A percentile compares a stretch with the other conserved stretches of the same genome.
phyloP scores from a whole-genome alignment of 306 rosid genomes.

The Prosopis cineraria region DNA sequence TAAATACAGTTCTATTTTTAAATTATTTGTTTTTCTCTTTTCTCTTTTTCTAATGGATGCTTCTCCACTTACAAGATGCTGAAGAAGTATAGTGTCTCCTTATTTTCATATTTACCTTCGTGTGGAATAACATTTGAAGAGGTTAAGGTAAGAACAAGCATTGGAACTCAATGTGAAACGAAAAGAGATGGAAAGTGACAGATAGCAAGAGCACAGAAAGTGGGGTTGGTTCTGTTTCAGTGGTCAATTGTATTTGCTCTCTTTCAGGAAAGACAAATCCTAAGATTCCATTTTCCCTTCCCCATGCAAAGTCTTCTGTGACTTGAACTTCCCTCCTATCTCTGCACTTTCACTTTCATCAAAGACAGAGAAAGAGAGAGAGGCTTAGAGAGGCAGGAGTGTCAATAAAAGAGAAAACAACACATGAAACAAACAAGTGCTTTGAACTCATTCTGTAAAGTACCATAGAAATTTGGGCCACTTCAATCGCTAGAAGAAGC shows the following conservation, averaged over 20 bases:
- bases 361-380: conserved; percentile 37
- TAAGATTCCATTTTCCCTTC: conserved; percentile 76
- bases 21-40: too few species aligned
- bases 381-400: conserved; percentile 41
- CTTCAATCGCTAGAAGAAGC: conserved; percentile 53
- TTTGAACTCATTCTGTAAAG: conserved; percentile 45
- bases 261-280: conserved; percentile 73
- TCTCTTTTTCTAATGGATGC: not conserved
- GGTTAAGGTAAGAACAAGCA: conserved; percentile 43
- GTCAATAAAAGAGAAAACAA: conserved; percentile 73
- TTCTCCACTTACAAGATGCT: conserved; percentile 12
- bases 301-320: conserved; percentile 47
- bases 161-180: conserved; percentile 42
- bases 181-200: conserved; percentile 46
- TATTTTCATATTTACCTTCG: not conserved
- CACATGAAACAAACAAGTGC: conserved; percentile 67
- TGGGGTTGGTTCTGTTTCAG: conserved; percentile 45
- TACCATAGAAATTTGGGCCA: conserved; percentile 53
- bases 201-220: conserved; percentile 58
- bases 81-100: not conserved
- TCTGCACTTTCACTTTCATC: conserved; percentile 74
- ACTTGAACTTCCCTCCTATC: conserved; percentile 41
- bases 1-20: not conserved
- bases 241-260: conserved; percentile 52
- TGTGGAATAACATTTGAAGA: conserved; percentile 46